Percentiles rank a stretch among this genome's conserved stretches.
Evolutionary conservation across 2,329 filamentous ascomycete genomes (phyloP).

Genomic region (Talaromyces sp.): DNA sequence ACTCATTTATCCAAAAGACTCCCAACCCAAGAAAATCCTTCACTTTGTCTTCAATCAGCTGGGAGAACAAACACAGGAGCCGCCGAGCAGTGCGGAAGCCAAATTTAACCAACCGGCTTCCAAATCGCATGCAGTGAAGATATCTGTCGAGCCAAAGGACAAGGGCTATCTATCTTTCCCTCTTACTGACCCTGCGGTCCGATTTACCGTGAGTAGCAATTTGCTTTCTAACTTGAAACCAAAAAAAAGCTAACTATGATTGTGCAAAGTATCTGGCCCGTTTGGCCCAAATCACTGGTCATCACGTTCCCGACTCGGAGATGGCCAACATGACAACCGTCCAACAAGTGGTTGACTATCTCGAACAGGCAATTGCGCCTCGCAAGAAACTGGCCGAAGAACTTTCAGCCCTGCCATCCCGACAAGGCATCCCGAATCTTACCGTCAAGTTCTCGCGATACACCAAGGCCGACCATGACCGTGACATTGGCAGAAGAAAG

Average conservation of each 20-base stretch:
- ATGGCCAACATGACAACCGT: conserved; percentile 44
- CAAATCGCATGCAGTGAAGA: background rate
- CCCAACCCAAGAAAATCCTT: conserved; percentile 27
- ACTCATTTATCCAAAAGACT: conserved; percentile 27
- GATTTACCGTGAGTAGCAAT: conserved; percentile 64
- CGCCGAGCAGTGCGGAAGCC: background rate
- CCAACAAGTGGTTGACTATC: conserved; percentile 50
- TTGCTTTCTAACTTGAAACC: background rate
- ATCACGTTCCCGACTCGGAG: conserved; percentile 61
- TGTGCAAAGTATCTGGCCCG: conserved; percentile 70
- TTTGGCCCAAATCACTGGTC: conserved; percentile 74
- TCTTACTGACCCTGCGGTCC: conserved; percentile 56
- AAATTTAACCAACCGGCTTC: background rate
- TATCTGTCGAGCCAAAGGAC: conserved; percentile 22
- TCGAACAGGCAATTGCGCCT: conserved; percentile 35
- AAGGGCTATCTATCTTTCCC: conserved; percentile 55
- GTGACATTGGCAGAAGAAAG: conserved; percentile 71
- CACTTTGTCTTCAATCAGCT: conserved; percentile 33
- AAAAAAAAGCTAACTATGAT: background rate
- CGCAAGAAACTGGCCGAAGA: conserved; percentile 50
- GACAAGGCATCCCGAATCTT: conserved; percentile 65
- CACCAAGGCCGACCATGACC: conserved; percentile 68
- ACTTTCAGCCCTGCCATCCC: conserved; percentile 43
- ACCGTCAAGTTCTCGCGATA: conserved; percentile 60
- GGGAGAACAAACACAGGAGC: conserved; percentile 12